These are phyloP conservation scores for Boletus hoseneyae DNA, from an alignment of 1,284 basidiomycete genomes.

Conservation along the genomic window DNA sequence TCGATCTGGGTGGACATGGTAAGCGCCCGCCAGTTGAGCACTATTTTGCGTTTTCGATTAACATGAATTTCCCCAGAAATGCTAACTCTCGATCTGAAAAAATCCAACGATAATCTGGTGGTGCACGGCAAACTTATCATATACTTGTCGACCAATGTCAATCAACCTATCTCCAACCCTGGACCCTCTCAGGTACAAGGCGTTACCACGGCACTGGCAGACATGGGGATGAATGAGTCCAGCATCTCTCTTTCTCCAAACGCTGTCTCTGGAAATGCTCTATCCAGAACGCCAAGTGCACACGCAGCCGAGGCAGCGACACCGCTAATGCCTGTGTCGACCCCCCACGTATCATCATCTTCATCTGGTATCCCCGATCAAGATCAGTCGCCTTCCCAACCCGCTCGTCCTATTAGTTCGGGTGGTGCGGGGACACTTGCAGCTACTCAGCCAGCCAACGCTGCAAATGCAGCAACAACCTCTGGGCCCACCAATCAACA, in stretches of 20 bases:
- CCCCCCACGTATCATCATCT: conserved; percentile 36
- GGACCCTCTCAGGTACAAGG: conserved; percentile 63
- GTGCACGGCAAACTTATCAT: conserved; percentile 91
- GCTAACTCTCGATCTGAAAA: conserved; percentile 86
- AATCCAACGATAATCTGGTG: conserved; percentile 84
- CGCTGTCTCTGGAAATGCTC: conserved; percentile 29
- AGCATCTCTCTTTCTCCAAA: conserved; percentile 51
- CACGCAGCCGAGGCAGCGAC: conserved; percentile 45
- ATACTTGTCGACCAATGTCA: conserved; percentile 82
- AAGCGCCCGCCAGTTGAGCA: conserved; percentile 31
- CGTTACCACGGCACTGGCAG: conserved; percentile 51
- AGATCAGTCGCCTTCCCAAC: conserved; percentile 25
- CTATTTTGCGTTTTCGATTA: background rate
- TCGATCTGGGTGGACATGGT: conserved; percentile 89
- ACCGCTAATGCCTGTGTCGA: conserved; percentile 34
- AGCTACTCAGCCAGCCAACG: conserved; percentile 21
- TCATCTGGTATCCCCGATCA: conserved; percentile 22
- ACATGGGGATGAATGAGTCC: conserved; percentile 56
- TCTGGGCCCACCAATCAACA: conserved; percentile 40
- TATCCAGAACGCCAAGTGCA: conserved; percentile 55
- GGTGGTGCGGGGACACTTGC: conserved; percentile 14
- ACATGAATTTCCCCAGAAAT: conserved; percentile 55
- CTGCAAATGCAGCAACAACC: conserved; percentile 26
- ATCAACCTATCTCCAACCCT: conserved; percentile 71
- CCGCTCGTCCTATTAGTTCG: conserved; percentile 28